Conservation (phyloP, 805 yeast species). For the Candida pini region DNA sequence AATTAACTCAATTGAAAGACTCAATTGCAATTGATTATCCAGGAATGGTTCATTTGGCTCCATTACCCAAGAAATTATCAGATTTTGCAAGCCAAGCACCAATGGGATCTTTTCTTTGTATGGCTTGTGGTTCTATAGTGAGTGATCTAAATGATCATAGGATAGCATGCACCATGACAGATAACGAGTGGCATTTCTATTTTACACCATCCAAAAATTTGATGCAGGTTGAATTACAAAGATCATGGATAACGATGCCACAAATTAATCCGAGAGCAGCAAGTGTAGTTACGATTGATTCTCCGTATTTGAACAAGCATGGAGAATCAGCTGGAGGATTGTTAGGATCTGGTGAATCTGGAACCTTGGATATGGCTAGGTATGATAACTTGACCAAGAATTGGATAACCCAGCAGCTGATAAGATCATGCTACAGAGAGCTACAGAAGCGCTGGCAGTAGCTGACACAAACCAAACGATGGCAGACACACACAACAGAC, state of each 20-base stretch:
- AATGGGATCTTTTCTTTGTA: slow-evolving; percentile 19
- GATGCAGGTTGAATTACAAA: slow-evolving; percentile 11
- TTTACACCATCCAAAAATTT: slow-evolving; percentile 26
- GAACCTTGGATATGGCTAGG: slow-evolving; percentile 46
- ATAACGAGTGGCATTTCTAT: slow-evolving; percentile 15
- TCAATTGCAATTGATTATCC: slow-evolving; percentile 28
- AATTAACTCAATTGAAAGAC: slow-evolving; percentile 19
- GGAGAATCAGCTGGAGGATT: slow-evolving; percentile 66
- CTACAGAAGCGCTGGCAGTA: too few species aligned
- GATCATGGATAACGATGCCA: not conserved
- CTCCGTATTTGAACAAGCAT: slow-evolving; percentile 69
- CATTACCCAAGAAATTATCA: slow-evolving; percentile 29
- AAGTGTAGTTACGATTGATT: slow-evolving; percentile 31
- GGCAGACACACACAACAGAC: too few species aligned
- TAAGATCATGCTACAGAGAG: slow-evolving; percentile 12
- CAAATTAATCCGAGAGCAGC: slow-evolving; percentile 1
- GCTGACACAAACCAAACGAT: too few species aligned
- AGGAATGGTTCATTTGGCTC: slow-evolving; percentile 20
- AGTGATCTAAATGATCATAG: slow-evolving; percentile 12
- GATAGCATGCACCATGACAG: slow-evolving; percentile 15
- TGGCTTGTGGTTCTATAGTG: slow-evolving; percentile 22
- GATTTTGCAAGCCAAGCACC: slow-evolving; percentile 29
- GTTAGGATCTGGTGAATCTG: slow-evolving; percentile 48
- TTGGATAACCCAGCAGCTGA: slow-evolving; percentile 49
- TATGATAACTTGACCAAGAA: slow-evolving; percentile 50